phyloP scores from a whole-genome alignment of 441 rosid species.

The Adansonia rubrostipa region DNA sequence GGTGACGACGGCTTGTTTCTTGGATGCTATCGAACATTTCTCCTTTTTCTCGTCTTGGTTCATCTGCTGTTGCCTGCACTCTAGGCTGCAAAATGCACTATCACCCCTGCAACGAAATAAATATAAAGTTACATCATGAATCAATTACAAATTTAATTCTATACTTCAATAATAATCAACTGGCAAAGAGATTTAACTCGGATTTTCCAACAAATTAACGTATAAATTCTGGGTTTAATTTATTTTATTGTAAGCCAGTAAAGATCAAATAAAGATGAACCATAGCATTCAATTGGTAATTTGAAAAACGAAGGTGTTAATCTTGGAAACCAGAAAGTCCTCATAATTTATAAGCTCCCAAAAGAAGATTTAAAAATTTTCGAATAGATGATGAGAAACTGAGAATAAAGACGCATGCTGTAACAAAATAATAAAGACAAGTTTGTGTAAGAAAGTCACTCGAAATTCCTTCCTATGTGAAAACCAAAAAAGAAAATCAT shows the following conservation, averaged over 20 bases:
- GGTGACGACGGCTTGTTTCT: constrained; percentile 39
- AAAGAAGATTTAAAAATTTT: not conserved
- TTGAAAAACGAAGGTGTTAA: not conserved
- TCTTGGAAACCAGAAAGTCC: not conserved
- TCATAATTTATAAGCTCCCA: not conserved
- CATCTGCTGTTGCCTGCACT: constrained; percentile 86
- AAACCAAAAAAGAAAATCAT: not conserved
- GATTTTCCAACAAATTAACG: constrained; percentile 4
- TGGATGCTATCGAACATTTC: constrained; percentile 52
- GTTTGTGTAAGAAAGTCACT: not conserved
- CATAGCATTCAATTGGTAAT: not conserved
- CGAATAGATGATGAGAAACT: not conserved
- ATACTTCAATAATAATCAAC: not conserved
- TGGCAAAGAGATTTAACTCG: not conserved
- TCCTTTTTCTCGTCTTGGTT: constrained; percentile 74
- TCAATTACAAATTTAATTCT: not conserved
- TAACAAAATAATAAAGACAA: not conserved
- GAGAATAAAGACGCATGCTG: not conserved
- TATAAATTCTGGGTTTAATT: not conserved
- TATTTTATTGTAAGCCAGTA: not conserved
- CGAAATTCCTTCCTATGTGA: not conserved
- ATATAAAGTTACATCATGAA: constrained; percentile 15
- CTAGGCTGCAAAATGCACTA: constrained; percentile 80
- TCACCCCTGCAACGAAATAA: constrained; percentile 60
- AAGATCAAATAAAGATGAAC: not conserved